Evolutionary conservation across 495 filamentous ascomycete species (phyloP).

Genomic region (Aspergillus cristatus): DNA sequence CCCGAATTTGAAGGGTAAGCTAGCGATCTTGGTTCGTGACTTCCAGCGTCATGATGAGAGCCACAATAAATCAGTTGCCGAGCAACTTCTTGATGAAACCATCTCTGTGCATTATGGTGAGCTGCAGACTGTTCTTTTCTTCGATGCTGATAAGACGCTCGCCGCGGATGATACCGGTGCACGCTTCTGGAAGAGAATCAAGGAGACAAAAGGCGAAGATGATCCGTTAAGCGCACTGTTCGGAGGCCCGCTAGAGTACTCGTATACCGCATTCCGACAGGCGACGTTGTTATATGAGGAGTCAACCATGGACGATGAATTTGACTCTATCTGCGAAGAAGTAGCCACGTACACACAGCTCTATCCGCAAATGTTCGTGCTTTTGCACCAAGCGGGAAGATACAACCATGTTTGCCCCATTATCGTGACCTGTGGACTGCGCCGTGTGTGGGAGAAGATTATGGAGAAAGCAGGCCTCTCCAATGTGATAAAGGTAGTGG

Average conservation of each 20-base stretch:
- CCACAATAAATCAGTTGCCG: constrained; percentile 28
- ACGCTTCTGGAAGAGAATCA: constrained; percentile 40
- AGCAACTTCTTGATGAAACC: constrained; percentile 31
- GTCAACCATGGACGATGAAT: constrained; percentile 26
- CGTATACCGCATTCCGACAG: constrained; percentile 50
- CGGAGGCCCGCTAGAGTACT: constrained; percentile 39
- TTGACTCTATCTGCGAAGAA: constrained; percentile 36
- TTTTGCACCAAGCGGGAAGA: constrained; percentile 30
- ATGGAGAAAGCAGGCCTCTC: constrained; percentile 38
- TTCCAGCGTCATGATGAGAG: constrained; percentile 31
- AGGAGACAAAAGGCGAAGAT: constrained; percentile 2
- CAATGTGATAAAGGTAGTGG: constrained; percentile 41
- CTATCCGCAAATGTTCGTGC: constrained; percentile 37
- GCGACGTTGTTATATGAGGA: constrained; percentile 49
- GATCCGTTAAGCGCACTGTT: constrained; percentile 44
- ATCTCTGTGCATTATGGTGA: constrained; percentile 11
- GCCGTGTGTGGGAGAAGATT: constrained; percentile 49
- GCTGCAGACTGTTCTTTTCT: constrained; percentile 38
- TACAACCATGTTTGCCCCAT: constrained; percentile 39
- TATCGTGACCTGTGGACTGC: constrained; percentile 50
- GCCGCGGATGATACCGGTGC: constrained; percentile 43
- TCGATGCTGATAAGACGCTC: constrained; percentile 54
- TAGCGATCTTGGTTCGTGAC: constrained; percentile 23
- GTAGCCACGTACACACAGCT: constrained; percentile 39
- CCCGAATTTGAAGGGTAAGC: constrained; percentile 6